Percentiles rank a stretch among this genome's conserved stretches.
Conservation (phyloP, 768 basidiomycete species). For the Suillus sp. region DNA sequence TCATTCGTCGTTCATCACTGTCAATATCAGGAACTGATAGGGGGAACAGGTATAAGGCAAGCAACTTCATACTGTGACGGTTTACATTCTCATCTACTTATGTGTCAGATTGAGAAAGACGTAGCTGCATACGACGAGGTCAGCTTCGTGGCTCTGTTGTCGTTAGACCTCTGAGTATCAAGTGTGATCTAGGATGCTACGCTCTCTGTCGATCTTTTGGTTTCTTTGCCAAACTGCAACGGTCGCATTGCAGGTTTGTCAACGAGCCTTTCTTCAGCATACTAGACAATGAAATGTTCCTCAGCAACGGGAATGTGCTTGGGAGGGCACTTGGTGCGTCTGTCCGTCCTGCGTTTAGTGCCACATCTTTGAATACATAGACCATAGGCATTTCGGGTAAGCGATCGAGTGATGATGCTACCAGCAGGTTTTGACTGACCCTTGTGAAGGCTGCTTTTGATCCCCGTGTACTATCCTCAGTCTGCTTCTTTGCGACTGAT, state of each 20-base stretch:
- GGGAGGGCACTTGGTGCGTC: slow-evolving; percentile 77
- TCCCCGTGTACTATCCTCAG: slow-evolving; percentile 73
- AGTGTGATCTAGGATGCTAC: slow-evolving; percentile 63
- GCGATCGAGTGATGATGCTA: slow-evolving; percentile 12
- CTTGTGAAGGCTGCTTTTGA: slow-evolving; percentile 80
- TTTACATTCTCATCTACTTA: slow-evolving; percentile 12
- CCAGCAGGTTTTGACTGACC: slow-evolving; percentile 10
- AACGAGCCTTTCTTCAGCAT: background rate
- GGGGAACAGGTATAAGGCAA: slow-evolving; percentile 91
- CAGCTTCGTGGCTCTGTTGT: slow-evolving; percentile 3
- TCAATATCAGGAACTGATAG: slow-evolving; percentile 67
- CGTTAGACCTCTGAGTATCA: background rate
- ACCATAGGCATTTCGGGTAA: slow-evolving; percentile 54
- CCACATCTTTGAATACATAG: slow-evolving; percentile 8
- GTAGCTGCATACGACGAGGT: slow-evolving; percentile 90
- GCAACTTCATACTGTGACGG: background rate
- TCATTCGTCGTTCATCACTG: slow-evolving; percentile 4
- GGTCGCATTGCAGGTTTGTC: slow-evolving; percentile 81
- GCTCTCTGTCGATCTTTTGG: slow-evolving; percentile 74
- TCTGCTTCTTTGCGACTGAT: slow-evolving; percentile 96
- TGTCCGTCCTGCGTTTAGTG: background rate
- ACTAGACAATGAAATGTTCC: slow-evolving; percentile 13
- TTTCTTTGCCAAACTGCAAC: slow-evolving; percentile 78
- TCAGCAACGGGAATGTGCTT: slow-evolving; percentile 90
- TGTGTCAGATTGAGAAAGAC: slow-evolving; percentile 79